Evolutionary conservation across 345 rosid species (phyloP).

Genomic region (Leavenworthia alabamica): DNA sequence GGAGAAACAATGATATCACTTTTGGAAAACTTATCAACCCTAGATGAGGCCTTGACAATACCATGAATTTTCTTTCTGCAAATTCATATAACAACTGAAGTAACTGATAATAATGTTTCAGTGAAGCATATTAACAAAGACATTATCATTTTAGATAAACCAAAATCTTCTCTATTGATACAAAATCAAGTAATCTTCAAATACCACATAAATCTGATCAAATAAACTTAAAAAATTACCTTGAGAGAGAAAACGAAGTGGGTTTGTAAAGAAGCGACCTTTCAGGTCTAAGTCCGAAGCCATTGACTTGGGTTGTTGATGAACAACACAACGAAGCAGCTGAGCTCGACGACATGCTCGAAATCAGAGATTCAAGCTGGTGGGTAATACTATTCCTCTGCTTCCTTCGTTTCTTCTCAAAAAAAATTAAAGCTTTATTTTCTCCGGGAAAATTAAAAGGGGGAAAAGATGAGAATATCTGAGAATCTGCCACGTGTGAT

Average conservation of each 20-base stretch:
- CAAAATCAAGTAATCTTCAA: background rate
- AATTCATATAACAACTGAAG: background rate
- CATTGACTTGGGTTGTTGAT: slow-evolving; percentile 31
- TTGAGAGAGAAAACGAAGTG: slow-evolving; percentile 24
- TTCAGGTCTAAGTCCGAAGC: slow-evolving; percentile 27
- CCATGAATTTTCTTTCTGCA: slow-evolving; percentile 47
- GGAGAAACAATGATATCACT: slow-evolving; percentile 87
- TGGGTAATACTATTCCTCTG: too few species aligned
- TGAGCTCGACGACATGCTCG: slow-evolving; percentile 26
- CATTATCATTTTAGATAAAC: background rate
- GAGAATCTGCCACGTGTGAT: too few species aligned
- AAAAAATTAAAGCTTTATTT: too few species aligned
- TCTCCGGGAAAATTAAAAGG: too few species aligned
- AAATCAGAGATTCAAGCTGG: too few species aligned
- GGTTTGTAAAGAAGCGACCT: slow-evolving; percentile 26
- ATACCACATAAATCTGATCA: background rate
- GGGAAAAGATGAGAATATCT: too few species aligned
- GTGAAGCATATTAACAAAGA: slow-evolving; percentile 7
- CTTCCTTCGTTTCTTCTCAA: too few species aligned
- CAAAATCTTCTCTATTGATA: background rate
- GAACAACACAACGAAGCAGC: slow-evolving; percentile 25
- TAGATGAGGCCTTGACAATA: slow-evolving; percentile 69
- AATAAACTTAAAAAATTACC: too few species aligned
- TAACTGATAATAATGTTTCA: background rate
- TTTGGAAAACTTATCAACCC: slow-evolving; percentile 93